Evolutionary conservation across 2,329 filamentous ascomycete species (phyloP).

Genomic region (Venturia nashicola): DNA sequence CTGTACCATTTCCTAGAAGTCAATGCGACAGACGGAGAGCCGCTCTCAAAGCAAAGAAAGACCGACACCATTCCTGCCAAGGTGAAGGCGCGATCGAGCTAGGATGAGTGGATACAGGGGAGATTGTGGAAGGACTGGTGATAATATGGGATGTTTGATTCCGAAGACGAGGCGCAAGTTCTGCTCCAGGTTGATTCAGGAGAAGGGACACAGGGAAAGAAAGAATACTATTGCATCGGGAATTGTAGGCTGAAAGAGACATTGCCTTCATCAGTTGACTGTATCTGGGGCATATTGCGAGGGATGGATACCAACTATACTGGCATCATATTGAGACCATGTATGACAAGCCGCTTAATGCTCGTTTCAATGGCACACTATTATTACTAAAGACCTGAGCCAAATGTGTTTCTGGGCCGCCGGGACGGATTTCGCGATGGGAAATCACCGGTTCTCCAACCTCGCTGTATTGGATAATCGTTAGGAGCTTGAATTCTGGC

Average conservation of each 20-base stretch:
- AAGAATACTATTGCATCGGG: background rate
- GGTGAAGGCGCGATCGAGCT: constrained; percentile 2
- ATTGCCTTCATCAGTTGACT: background rate
- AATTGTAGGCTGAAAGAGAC: background rate
- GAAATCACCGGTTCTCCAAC: too few relatives aligned
- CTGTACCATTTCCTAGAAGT: constrained; percentile 94
- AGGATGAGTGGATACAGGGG: constrained; percentile 1
- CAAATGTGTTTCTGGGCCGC: too few relatives aligned
- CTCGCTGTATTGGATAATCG: too few relatives aligned
- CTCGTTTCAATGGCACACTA: constrained; percentile 11
- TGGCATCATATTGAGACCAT: background rate
- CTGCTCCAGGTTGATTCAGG: background rate
- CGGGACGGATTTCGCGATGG: too few relatives aligned
- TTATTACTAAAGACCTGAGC: too few relatives aligned
- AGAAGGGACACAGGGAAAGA: background rate
- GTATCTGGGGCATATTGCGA: background rate
- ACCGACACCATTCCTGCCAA: background rate
- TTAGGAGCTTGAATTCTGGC: too few relatives aligned
- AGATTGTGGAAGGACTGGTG: background rate
- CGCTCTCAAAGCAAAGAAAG: background rate
- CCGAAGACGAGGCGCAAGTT: background rate
- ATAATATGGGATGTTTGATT: background rate
- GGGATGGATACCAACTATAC: background rate
- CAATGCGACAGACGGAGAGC: constrained; percentile 54
- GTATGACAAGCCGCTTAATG: background rate